Evolutionary conservation across 805 yeast genomes (phyloP).

Genomic region (Hanseniaspora pseudoguilliermondii): DNA sequence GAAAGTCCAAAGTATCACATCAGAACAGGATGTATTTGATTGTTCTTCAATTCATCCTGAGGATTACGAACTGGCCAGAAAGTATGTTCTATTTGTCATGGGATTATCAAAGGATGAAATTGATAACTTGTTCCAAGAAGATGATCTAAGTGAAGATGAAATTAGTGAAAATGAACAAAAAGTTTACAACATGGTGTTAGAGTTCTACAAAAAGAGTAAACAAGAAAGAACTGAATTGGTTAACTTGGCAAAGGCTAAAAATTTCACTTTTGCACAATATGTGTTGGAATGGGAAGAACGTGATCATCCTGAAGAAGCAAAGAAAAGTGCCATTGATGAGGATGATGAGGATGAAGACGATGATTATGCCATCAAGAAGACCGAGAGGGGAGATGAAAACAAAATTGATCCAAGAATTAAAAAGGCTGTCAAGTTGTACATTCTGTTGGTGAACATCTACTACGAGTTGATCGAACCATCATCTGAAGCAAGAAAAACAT

Average conservation of each 20-base stretch:
- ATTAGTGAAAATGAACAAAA: conserved; percentile 11
- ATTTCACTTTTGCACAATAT: conserved; percentile 12
- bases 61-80: conserved; percentile 88
- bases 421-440: conserved; percentile 37
- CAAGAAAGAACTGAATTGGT: conserved; percentile 11
- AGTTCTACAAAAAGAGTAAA: conserved; percentile 7
- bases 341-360: conserved; percentile 20
- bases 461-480: conserved; percentile 72
- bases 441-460: conserved; percentile 22
- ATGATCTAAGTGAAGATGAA: conserved; percentile 10
- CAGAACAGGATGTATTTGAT: conserved; percentile 72
- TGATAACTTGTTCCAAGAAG: not conserved
- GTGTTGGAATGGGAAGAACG: conserved; percentile 11
- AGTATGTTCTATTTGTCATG: conserved; percentile 44
- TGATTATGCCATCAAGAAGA: conserved; percentile 53
- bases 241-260: conserved; percentile 9
- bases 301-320: not conserved
- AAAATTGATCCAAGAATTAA: conserved; percentile 72
- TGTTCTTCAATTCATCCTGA: conserved; percentile 96
- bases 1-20: conserved; percentile 24
- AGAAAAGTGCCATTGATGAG: conserved; percentile 15
- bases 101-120: conserved; percentile 10
- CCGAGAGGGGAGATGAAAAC: conserved; percentile 38
- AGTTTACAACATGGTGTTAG: conserved; percentile 1
- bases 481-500: conserved; percentile 69